phyloP scores from a whole-genome alignment of 1,284 basidiomycete species.

The Ganoderma sp. region DNA sequence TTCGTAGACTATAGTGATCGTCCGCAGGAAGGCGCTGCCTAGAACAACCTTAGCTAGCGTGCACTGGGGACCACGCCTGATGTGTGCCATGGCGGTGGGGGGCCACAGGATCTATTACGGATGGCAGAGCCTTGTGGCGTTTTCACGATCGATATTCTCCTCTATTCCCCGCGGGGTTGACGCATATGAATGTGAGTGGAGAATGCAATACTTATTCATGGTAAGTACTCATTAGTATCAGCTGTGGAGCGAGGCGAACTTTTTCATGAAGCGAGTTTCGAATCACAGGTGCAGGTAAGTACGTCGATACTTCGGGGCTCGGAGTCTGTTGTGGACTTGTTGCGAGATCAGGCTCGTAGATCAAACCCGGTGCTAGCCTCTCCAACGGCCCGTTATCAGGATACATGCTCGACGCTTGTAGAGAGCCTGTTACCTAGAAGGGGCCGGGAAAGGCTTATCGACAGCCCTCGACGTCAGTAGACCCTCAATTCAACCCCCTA shows the following conservation, averaged over 20 bases:
- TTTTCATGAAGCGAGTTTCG: neutral
- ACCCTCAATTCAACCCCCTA: neutral
- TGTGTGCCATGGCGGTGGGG: neutral
- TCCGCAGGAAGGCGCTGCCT: neutral
- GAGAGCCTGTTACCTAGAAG: neutral
- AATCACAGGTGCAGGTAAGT: neutral
- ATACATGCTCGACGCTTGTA: neutral
- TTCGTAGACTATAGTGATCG: neutral
- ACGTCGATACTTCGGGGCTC: no score
- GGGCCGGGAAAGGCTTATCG: neutral
- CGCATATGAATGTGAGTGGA: no score
- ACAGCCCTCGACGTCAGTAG: neutral
- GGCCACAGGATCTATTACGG: neutral
- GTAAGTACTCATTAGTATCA: no score
- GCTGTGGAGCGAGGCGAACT: neutral
- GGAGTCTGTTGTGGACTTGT: no score
- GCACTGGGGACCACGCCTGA: slow-evolving; percentile 2
- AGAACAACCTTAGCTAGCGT: neutral
- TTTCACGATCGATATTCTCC: neutral
- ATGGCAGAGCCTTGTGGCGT: neutral
- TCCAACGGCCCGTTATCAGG: neutral
- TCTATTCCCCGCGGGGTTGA: neutral
- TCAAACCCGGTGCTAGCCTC: no score
- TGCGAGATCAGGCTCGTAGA: no score
- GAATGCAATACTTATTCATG: no score